These are phyloP conservation scores for Dothiorella sarmentorum DNA, from an alignment of 2,329 filamentous ascomycete species.

Conservation along the genomic window DNA sequence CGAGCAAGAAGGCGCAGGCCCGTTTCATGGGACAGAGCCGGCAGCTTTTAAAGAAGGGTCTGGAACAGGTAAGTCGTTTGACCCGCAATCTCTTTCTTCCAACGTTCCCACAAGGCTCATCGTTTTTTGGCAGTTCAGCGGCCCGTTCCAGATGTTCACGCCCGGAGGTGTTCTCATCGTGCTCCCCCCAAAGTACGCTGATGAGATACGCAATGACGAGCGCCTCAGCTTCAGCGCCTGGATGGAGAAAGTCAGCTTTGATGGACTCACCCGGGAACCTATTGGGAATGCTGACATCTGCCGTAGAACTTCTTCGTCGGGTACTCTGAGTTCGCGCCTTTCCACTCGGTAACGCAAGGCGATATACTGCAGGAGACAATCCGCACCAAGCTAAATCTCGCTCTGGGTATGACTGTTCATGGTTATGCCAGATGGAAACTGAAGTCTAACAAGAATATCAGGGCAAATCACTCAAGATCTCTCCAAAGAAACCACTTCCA, in stretches of 20 bases:
- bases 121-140: conserved; percentile 1
- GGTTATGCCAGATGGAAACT: not conserved
- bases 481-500: not conserved
- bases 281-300: not conserved
- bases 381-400: not conserved
- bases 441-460: not conserved
- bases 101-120: no score
- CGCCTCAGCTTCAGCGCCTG: not conserved
- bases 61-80: not conserved
- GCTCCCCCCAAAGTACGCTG: not conserved
- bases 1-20: not conserved
- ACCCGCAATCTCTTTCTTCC: no score
- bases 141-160: not conserved
- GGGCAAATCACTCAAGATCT: not conserved
- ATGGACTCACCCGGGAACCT: not conserved
- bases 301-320: not conserved
- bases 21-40: not conserved
- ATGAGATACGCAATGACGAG: conserved; percentile 1
- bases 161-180: not conserved
- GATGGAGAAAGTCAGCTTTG: not conserved
- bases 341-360: not conserved
- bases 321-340: not conserved
- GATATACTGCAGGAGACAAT: conserved; percentile 4
- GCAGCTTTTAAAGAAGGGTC: not conserved
- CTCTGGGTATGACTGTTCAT: not conserved